phyloP scores from a whole-genome alignment of 2,329 filamentous ascomycete genomes.

The Tolypocladium cylindrosporum region DNA sequence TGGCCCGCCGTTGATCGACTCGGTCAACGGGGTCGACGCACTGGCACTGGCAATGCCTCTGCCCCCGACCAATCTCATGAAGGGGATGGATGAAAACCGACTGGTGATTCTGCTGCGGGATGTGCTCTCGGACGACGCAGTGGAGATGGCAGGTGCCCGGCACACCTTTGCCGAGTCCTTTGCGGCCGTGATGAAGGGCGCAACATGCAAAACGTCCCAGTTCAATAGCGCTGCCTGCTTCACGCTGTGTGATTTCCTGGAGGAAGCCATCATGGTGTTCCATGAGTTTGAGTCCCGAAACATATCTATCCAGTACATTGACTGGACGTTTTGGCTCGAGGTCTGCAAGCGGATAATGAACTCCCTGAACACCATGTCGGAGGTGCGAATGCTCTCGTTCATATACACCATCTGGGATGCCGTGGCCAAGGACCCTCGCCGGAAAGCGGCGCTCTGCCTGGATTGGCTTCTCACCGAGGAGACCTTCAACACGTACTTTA shows the following conservation, averaged over 20 bases:
- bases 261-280: constrained; percentile 64
- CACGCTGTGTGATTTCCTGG: constrained; percentile 82
- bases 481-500: constrained; percentile 74
- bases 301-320: constrained; percentile 38
- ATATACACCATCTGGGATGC: constrained; percentile 73
- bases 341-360: constrained; percentile 70
- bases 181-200: constrained; percentile 60
- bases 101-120: constrained; percentile 75
- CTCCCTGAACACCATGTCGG: constrained; percentile 82
- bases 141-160: constrained; percentile 33
- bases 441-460: constrained; percentile 62
- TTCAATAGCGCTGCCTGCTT: constrained; percentile 81
- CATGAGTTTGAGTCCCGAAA: constrained; percentile 34
- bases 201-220: constrained; percentile 64
- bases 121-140: constrained; percentile 47
- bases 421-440: constrained; percentile 51
- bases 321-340: constrained; percentile 79
- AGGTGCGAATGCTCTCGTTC: constrained; percentile 75
- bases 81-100: constrained; percentile 82
- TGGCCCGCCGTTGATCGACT: constrained; percentile 33
- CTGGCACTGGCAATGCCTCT: constrained; percentile 53
- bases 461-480: constrained; percentile 66
- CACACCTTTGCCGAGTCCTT: constrained; percentile 71
- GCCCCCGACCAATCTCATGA: constrained; percentile 57
- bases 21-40: constrained; percentile 50